Base-by-base conservation (phyloP, 768 basidiomycete genomes). In the Lactarius hengduanensis region DNA sequence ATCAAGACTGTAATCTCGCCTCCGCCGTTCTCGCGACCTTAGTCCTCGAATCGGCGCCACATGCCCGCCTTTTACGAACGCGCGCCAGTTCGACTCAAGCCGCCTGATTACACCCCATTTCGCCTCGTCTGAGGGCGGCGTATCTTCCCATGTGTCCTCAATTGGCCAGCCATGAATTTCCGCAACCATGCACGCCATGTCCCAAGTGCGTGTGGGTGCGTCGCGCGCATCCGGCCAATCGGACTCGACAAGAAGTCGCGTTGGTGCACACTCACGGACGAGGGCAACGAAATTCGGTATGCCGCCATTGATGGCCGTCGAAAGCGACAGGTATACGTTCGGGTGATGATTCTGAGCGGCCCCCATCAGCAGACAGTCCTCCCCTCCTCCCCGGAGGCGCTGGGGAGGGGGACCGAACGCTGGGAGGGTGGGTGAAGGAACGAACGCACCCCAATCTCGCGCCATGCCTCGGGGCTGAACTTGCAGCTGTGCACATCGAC, bases 401-500 rank as follows among this genome's bases (percentile, higher is more conserved):
- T 62, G 50, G 56, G 47, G 56, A 57, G 30, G 58, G 18, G 41
- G 59, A 60, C 20, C 26, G n/a, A 16, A 16, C 59, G 22, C 55
- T 16, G 8, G 59, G 54, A 4, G 62, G 43, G 47, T 1, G n/a
- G n/a, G 26, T 30, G 18, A 4, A 40, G 58, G 36, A n/a, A 59
- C 56, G 47, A 55, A 73, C 83, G 61, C 77, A 88, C 94, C 85
- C 95, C 88, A 54, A 96, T 82, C 57, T 82, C 81, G 63, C 76
- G 77, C 87, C 91, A 92, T 43, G 83, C 86, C 73, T 96, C 84
- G 8, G 86, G 80, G 67, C 90, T 93, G 70, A 95, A 77, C 0
- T 93, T 92, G 73, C 94, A 98, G 56, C 90, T 92, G 75, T 99
- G 96, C 71, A 99, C 75, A 74, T 96, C 94, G 57, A 98, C 77